Base-by-base conservation (phyloP, 1,284 basidiomycete species). In the Ceraceosorus guamensis region DNA sequence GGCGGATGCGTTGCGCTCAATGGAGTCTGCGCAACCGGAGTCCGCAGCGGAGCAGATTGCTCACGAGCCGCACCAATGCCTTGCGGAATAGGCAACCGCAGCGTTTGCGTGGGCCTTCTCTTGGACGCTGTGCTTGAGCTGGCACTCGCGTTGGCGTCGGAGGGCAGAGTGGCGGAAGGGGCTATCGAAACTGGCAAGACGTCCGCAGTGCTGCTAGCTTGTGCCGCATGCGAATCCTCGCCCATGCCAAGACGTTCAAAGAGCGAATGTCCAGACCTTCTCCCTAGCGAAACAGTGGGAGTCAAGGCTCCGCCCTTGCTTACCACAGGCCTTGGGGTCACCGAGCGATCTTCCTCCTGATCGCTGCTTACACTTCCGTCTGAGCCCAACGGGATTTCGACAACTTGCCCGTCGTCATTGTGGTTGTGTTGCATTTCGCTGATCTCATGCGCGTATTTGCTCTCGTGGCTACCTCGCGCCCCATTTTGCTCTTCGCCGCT, bases 1-100 rank as follows among this genome's bases (percentile, higher is more conserved):
- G 62, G 62, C 4, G 68, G 62, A 37, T 67, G 63, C 2, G 67
- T 63, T 4, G 68, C 68, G 56, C 65, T 67, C 33, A 70, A 60
- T 5, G 68, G 68, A 7, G 68, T 70, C 18, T 63, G 58, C 0
- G 68, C 61, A n/a, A 53, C 31, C 16, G 43, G 43, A 14, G 52
- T 53, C 3, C 16, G 34, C 31, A 43, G 16, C 13, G 41, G 13
- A 16, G 41, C 41, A 13, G 41, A 43, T 13, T 16, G 24, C 24
- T 24, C 41, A 43, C 13, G 41, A 43, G 13, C 16, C 13, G 41
- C 41, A 2, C 41, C 41, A 3, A 43, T 16, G 41, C 41, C 3
- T 13, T 43, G 41, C 41, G 41, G 41, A 13, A 13, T 43, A 16
- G 41, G 13, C 41, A 13, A 13, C 41, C 16, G 13, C 41, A 13